These are phyloP conservation scores for Porphyrellus cyaneotinctus DNA, from an alignment of 768 basidiomycete species.

Conservation along the genomic window DNA sequence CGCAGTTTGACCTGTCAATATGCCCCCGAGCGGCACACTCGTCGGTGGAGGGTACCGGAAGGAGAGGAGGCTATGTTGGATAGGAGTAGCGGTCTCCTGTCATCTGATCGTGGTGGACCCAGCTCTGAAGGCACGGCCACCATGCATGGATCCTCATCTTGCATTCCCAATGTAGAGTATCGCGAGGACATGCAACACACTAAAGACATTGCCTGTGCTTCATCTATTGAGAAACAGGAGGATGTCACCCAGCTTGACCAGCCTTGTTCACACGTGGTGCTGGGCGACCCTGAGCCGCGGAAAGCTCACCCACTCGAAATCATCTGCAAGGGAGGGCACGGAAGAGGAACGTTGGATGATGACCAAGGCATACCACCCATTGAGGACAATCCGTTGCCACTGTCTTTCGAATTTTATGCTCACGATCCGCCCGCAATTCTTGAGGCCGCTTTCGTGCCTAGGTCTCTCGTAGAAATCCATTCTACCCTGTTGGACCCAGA, in stretches of 20 bases:
- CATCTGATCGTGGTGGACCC: neutral
- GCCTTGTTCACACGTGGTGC: neutral
- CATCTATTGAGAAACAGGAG: no score
- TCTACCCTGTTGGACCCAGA: no score
- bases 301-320: neutral
- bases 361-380: neutral
- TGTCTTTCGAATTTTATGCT: slow-evolving; percentile 31
- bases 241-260: neutral
- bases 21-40: slow-evolving; percentile 49
- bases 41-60: neutral
- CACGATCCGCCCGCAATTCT: slow-evolving; percentile 48
- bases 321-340: neutral
- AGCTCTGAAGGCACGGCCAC: neutral
- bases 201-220: no score
- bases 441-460: neutral
- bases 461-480: neutral
- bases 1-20: slow-evolving; percentile 64
- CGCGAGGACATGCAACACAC: no score
- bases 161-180: neutral
- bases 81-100: slow-evolving; percentile 1
- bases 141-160: neutral
- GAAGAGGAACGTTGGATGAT: neutral
- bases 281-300: neutral
- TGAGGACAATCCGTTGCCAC: neutral
- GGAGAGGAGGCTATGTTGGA: neutral